Evolutionary conservation across 2,329 filamentous ascomycete species (phyloP), one percentile per base, ranked within the genome.

Genomic region (Fusarium sp.): DNA sequence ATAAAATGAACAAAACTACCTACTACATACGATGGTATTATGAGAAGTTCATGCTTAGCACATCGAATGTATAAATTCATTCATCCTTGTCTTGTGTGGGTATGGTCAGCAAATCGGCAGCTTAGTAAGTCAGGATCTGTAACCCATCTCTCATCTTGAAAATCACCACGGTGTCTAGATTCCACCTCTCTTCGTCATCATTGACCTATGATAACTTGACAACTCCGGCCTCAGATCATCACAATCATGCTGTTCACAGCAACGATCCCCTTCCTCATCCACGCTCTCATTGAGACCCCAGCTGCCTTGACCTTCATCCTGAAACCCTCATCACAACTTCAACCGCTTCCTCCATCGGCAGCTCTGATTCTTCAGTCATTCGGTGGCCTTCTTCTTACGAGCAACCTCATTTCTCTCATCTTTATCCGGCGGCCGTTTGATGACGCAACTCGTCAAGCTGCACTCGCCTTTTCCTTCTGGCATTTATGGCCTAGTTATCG

Each of bases 401-500:
- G 83, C 26, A 85, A 84, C 51, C 70, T 87, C n/a, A 73, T 87
- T 32, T 84, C 84, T 50, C 72, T 86, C 7, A 66, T 80, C 20
- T 78, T 86, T 45, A 69, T 82, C 15, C 55, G 75, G 9, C 79
- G 81, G 5, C 74, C 79, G 1, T 72, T 82, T 50, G 80, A 83
- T 69, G 62, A 79, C 8, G 79, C 80, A 1, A 77, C 78, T 8
- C 79, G 81, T 13, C 70, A 82, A 26, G 72, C 85, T 4, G 83
- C 84, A 1, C 71, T 81, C 2, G 82, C 84, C 2, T 79, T 89
- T 66, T 85, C 83, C 2, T 83, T 83, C 28, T 89, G 87, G 79
- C 87, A 89, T 64, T 45, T 84, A 3, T 88, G 84, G 80, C 87
- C 87, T 6, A 83, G 81, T 36, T 80, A 83, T 54, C 81, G 87